A percentile compares a stretch with the other conserved stretches of the same genome.
Conservation (phyloP, 1,284 basidiomycete genomes). For the Mycena citricolor region DNA sequence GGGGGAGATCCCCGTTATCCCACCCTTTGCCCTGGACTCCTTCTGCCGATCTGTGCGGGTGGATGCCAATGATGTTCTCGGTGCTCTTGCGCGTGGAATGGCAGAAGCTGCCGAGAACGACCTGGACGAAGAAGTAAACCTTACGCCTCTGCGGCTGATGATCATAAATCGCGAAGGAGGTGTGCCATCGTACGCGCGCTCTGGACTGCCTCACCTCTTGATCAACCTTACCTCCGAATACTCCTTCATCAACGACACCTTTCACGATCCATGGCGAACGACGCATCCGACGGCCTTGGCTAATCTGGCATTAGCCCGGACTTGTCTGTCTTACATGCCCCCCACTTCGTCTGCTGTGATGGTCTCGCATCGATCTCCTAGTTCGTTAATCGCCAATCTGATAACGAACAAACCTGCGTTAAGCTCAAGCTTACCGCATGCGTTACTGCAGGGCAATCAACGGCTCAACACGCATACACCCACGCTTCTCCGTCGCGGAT, state of each 20-base stretch:
- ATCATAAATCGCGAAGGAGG: slow-evolving; percentile 98
- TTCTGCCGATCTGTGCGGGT: slow-evolving; percentile 86
- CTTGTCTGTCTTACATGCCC: slow-evolving; percentile 93
- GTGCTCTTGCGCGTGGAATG: slow-evolving; percentile 88
- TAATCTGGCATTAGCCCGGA: slow-evolving; percentile 86
- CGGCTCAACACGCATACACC: slow-evolving; percentile 89
- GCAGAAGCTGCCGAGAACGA: slow-evolving; percentile 57
- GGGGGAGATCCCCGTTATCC: slow-evolving; percentile 94
- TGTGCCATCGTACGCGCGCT: slow-evolving; percentile 95
- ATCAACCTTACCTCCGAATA: slow-evolving; percentile 94
- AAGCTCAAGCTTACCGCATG: slow-evolving; percentile 92
- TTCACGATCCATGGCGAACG: slow-evolving; percentile 73
- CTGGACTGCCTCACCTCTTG: slow-evolving; percentile 91
- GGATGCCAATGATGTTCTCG: slow-evolving; percentile 88
- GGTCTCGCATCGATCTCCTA: slow-evolving; percentile 96
- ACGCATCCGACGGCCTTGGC: slow-evolving; percentile 85
- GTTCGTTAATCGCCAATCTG: slow-evolving; percentile 93
- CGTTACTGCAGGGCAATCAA: slow-evolving; percentile 82
- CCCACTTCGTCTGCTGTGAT: slow-evolving; percentile 90
- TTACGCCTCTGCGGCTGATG: slow-evolving; percentile 93
- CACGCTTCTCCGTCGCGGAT: slow-evolving; percentile 87
- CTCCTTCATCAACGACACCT: slow-evolving; percentile 84
- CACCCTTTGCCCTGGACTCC: slow-evolving; percentile 93
- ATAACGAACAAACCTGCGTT: slow-evolving; percentile 99
- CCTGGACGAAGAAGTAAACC: slow-evolving; percentile 57